phyloP scores from a whole-genome alignment of 768 basidiomycete species.

The Kwoniella heveanensis region DNA sequence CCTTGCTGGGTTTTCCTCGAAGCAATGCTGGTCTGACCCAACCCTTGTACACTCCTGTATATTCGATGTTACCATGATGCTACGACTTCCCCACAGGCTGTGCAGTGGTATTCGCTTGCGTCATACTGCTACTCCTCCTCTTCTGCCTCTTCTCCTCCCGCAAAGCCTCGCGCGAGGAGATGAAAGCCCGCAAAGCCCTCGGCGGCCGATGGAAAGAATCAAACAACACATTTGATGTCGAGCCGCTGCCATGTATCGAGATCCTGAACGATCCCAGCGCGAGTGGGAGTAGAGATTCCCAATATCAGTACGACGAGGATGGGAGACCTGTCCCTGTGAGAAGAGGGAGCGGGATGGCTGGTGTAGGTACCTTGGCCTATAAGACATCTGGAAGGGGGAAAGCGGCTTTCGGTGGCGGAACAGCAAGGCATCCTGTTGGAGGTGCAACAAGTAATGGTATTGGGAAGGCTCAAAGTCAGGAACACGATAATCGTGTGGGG shows the following conservation, averaged over 20 bases:
- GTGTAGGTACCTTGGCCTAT: slow-evolving; percentile 6
- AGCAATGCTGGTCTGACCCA: no score
- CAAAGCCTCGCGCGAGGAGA: not conserved
- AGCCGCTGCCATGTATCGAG: not conserved
- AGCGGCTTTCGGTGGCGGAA: not conserved
- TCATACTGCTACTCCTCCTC: slow-evolving; percentile 1
- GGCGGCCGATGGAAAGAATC: slow-evolving; percentile 17
- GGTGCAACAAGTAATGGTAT: not conserved
- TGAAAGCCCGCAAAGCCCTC: slow-evolving; percentile 7
- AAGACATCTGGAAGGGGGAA: not conserved
- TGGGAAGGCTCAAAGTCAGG: not conserved
- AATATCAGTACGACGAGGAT: not conserved
- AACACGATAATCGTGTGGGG: not conserved
- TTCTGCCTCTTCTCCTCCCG: slow-evolving; percentile 18
- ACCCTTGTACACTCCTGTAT: no score
- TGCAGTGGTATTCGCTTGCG: not conserved
- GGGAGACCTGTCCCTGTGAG: not conserved
- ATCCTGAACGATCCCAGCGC: not conserved
- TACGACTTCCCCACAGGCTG: not conserved
- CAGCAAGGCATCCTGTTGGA: not conserved
- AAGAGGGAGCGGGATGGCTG: slow-evolving; percentile 13
- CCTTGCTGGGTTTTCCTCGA: no score
- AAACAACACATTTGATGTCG: not conserved
- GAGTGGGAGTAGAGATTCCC: not conserved
- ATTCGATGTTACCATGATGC: not conserved